phyloP scores from a whole-genome alignment of 768 basidiomycete species.

The Mycena galericulata region DNA sequence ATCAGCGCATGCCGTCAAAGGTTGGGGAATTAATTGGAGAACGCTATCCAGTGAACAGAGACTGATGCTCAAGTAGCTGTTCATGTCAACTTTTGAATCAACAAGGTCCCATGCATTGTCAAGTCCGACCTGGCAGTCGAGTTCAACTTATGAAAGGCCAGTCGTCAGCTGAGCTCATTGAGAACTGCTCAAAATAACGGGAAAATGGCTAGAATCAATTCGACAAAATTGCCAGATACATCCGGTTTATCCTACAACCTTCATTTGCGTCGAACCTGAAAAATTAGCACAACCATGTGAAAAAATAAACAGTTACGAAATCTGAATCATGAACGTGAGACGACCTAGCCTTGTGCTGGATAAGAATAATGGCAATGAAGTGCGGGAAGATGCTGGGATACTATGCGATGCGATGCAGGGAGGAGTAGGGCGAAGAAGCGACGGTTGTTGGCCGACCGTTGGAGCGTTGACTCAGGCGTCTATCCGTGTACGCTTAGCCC shows the following conservation, averaged over 20 bases:
- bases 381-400: conserved; percentile 5
- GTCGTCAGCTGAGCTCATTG: too few relatives aligned
- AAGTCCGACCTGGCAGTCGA: too few relatives aligned
- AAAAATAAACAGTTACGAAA: conserved; percentile 15
- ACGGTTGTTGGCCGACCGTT: neutral
- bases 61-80: too few relatives aligned
- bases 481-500: conserved; percentile 58
- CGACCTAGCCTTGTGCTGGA: conserved; percentile 35
- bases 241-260: conserved; percentile 27
- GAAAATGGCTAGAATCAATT: conserved; percentile 15
- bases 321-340: conserved; percentile 23
- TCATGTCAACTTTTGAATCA: too few relatives aligned
- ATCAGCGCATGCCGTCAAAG: too few relatives aligned
- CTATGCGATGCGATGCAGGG: conserved; percentile 11
- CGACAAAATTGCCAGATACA: conserved; percentile 16
- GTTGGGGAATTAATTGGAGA: too few relatives aligned
- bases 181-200: too few relatives aligned
- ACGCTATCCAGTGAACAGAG: too few relatives aligned
- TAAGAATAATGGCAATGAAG: conserved; percentile 1
- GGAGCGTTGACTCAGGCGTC: conserved; percentile 48
- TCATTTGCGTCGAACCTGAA: conserved; percentile 20
- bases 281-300: conserved; percentile 32
- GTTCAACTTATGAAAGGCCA: too few relatives aligned
- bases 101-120: too few relatives aligned
- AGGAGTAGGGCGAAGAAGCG: conserved; percentile 60